These are phyloP conservation scores for Magnaporthiopsis incrustans DNA, from an alignment of 2,329 filamentous ascomycete species.

Conservation along the genomic window DNA sequence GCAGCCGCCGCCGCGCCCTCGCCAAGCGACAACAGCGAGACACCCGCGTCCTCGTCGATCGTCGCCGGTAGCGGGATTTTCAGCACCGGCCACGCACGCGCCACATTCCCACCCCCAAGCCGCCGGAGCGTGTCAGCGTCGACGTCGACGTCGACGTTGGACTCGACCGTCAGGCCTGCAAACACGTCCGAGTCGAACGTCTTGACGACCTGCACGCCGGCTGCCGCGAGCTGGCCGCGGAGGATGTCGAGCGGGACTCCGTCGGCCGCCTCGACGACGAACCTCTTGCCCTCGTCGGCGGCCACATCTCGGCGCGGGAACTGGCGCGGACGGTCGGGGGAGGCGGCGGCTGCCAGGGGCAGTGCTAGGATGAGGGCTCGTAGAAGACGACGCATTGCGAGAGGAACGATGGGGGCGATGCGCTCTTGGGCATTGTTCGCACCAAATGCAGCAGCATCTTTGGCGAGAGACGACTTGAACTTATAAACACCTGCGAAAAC, in stretches of 20 bases:
- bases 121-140: slow-evolving; percentile 13
- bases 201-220: slow-evolving; percentile 1
- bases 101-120: slow-evolving; percentile 8
- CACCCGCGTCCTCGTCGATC: slow-evolving; percentile 3
- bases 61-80: slow-evolving; percentile 14
- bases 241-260: neutral
- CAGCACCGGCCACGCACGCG: slow-evolving; percentile 18
- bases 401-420: neutral
- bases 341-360: neutral
- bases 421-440: neutral
- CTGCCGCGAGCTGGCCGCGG: neutral
- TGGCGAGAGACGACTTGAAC: neutral
- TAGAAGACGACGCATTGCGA: neutral
- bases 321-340: no score
- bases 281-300: neutral
- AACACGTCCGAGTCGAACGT: slow-evolving; percentile 13
- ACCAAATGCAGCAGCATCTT: neutral
- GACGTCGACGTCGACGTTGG: slow-evolving; percentile 10
- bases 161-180: slow-evolving; percentile 15
- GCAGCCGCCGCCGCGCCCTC: slow-evolving; percentile 13
- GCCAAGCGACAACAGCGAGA: slow-evolving; percentile 8
- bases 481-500: neutral
- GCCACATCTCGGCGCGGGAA: neutral
- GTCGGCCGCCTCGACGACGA: neutral
- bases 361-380: neutral